These are phyloP conservation scores for Lenzites betulinus DNA, from an alignment of 768 basidiomycete species.

Conservation along the genomic window DNA sequence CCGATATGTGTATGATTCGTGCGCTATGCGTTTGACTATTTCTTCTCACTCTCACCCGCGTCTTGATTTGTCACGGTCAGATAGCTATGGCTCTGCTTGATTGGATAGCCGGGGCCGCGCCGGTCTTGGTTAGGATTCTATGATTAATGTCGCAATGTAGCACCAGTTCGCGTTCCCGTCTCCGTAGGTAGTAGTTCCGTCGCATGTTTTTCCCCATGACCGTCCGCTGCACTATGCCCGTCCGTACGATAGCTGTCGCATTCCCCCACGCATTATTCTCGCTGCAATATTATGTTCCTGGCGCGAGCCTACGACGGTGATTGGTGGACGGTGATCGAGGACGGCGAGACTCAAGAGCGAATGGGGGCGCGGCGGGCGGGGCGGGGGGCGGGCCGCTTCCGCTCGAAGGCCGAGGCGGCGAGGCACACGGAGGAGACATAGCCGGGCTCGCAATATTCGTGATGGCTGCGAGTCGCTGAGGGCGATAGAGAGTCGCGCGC, in stretches of 20 bases:
- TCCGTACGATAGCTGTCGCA: not conserved
- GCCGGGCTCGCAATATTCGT: no score
- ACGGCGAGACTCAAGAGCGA: no score
- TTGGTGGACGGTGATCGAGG: not conserved
- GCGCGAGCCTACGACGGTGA: no score
- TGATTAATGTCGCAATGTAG: conserved; percentile 14
- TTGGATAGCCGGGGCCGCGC: conserved; percentile 4
- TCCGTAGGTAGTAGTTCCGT: not conserved
- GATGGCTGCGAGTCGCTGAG: no score
- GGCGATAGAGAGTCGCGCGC: no score
- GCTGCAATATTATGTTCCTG: no score
- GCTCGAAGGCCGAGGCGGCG: not conserved
- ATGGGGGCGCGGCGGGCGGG: not conserved
- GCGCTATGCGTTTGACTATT: conserved; percentile 1
- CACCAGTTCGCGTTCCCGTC: conserved; percentile 7
- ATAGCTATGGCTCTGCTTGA: conserved; percentile 9
- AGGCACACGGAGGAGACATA: not conserved
- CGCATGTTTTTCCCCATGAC: not conserved
- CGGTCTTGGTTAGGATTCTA: conserved; percentile 11
- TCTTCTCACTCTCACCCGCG: not conserved
- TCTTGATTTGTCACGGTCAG: conserved; percentile 13
- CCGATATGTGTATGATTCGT: not conserved
- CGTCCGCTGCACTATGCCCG: not conserved
- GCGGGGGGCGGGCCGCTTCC: not conserved
- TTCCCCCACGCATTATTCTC: no score